Evolutionary conservation across 169 alveolate genomes (phyloP).

Genomic region (Plasmodium billcollinsi): DNA sequence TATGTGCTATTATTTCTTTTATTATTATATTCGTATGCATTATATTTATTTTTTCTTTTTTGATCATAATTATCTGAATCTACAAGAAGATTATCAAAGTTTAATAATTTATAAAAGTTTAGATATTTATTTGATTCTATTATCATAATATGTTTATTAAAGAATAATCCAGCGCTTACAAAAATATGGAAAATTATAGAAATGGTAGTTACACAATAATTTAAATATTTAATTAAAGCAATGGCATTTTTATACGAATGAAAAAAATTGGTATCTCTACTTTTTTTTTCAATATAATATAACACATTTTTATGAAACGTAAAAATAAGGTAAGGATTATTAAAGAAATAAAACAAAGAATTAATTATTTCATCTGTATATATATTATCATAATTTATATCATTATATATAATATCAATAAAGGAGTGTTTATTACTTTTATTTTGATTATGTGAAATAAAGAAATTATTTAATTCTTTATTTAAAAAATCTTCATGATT

Average conservation of each 20-base stretch:
- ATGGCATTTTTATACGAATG: slow-evolving; percentile 21
- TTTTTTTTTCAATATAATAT: slow-evolving; percentile 60
- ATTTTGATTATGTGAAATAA: slow-evolving; percentile 33
- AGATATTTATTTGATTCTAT: slow-evolving; percentile 45
- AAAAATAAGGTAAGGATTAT: slow-evolving; percentile 59
- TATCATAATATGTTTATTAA: slow-evolving; percentile 45
- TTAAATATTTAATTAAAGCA: slow-evolving; percentile 46
- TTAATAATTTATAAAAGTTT: slow-evolving; percentile 47
- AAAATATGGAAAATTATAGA: slow-evolving; percentile 40
- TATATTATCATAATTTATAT: slow-evolving; percentile 17
- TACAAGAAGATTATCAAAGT: slow-evolving; percentile 14
- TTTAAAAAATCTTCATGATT: slow-evolving; percentile 68
- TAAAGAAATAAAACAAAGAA: slow-evolving; percentile 65
- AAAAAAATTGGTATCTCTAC: slow-evolving; percentile 39
- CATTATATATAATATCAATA: slow-evolving; percentile 43
- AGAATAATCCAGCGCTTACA: slow-evolving; percentile 41
- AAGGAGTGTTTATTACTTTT: slow-evolving; percentile 39
- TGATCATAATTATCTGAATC: background rate
- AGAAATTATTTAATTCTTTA: slow-evolving; percentile 58
- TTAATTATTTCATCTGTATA: slow-evolving; percentile 65
- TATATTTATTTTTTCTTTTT: background rate
- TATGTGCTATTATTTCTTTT: background rate
- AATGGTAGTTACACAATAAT: slow-evolving; percentile 41
- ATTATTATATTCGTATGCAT: background rate
- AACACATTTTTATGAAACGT: slow-evolving; percentile 64